A percentile compares a stretch with the other conserved stretches of the same genome.
Conservation (phyloP, 306 rosid genomes). For the Sophora flavescens region DNA sequence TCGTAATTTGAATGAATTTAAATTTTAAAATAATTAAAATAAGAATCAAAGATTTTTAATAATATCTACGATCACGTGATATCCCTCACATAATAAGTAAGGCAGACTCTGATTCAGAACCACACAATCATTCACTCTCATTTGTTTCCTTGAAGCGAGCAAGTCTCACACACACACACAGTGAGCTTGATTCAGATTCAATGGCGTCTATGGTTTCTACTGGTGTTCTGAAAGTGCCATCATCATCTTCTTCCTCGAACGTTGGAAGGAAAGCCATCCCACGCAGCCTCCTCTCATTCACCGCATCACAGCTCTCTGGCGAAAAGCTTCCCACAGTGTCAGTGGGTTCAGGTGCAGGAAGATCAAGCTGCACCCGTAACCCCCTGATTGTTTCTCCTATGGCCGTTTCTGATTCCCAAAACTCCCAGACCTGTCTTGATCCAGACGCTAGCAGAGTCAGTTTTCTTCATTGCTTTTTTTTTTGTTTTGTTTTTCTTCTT, state of each 20-base stretch:
- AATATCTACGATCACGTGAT: too few relatives aligned
- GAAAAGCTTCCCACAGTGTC: conserved; percentile 44
- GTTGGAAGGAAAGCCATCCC: conserved; percentile 39
- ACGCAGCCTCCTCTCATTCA: conserved; percentile 51
- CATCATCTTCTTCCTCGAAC: conserved; percentile 23
- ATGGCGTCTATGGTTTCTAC: conserved; percentile 59
- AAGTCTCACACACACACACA: background rate
- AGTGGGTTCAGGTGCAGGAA: conserved; percentile 22
- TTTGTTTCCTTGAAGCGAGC: too few relatives aligned
- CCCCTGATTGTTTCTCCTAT: conserved; percentile 71
- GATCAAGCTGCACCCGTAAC: conserved; percentile 26
- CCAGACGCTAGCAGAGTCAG: conserved; percentile 97
- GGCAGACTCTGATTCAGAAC: background rate
- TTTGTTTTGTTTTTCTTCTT: background rate
- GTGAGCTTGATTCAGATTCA: background rate
- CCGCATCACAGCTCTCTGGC: conserved; percentile 56
- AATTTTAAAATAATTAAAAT: too few relatives aligned
- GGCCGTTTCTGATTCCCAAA: conserved; percentile 93
- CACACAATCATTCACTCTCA: conserved; percentile 25
- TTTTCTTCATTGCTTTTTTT: background rate
- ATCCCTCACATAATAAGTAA: too few relatives aligned
- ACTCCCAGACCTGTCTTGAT: conserved; percentile 95
- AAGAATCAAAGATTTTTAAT: too few relatives aligned
- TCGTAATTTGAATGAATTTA: too few relatives aligned
- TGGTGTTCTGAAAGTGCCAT: conserved; percentile 54